These are phyloP conservation scores for Cladobotryum protrusum DNA, from an alignment of 2,329 filamentous ascomycete species.

Conservation along the genomic window DNA sequence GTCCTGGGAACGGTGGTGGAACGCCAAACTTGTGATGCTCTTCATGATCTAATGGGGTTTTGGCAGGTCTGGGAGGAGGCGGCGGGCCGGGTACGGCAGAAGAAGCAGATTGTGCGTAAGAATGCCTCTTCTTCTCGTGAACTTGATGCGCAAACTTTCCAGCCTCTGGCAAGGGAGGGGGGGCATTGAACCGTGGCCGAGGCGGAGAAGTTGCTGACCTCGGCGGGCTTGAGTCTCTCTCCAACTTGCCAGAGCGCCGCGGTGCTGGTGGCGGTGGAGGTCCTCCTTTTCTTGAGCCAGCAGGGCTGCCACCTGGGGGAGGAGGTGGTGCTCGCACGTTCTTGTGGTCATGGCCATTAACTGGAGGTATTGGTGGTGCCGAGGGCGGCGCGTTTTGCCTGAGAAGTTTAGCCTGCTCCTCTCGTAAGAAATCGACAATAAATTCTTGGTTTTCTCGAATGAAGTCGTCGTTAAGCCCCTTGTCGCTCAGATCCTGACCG, in stretches of 20 bases:
- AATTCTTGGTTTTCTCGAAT: constrained; percentile 64
- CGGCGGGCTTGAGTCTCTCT: constrained; percentile 63
- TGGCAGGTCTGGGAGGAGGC: constrained; percentile 48
- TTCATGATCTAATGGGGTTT: constrained; percentile 61
- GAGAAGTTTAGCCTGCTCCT: constrained; percentile 42
- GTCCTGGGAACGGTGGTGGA: constrained; percentile 71
- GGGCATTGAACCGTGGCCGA: constrained; percentile 70
- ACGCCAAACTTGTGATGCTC: constrained; percentile 61
- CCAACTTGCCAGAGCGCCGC: constrained; percentile 50
- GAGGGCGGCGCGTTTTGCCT: constrained; percentile 11
- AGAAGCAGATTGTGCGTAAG: constrained; percentile 6
- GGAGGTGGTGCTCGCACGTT: constrained; percentile 29
- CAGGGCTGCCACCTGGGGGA: constrained; percentile 16
- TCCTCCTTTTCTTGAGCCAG: constrained; percentile 15
- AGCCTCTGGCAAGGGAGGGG: constrained; percentile 82
- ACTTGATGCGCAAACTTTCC: constrained; percentile 69
- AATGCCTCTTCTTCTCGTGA: constrained; percentile 15
- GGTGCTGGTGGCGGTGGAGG: constrained; percentile 41
- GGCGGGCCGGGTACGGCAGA: constrained; percentile 26
- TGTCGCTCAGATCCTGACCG: constrained; percentile 55
- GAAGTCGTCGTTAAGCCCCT: constrained; percentile 60
- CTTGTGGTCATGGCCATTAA: constrained; percentile 27
- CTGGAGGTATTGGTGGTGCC: constrained; percentile 21
- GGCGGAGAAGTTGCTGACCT: constrained; percentile 51
- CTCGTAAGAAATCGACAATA: constrained; percentile 57